Conservation (phyloP, 2,329 filamentous ascomycete species). For the Trichoderma gracile region DNA sequence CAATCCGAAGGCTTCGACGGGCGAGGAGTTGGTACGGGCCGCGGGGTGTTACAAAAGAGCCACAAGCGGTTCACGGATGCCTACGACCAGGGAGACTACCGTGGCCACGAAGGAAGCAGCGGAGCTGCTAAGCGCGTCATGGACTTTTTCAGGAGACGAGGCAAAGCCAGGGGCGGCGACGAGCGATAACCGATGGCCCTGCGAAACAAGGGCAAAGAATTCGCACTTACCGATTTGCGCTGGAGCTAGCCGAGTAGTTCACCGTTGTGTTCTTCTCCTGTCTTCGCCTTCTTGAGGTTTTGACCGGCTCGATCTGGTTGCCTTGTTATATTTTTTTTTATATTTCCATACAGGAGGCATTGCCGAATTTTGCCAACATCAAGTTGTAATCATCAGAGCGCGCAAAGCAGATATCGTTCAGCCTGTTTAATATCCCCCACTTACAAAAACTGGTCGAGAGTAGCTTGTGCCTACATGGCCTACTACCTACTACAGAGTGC, state of each 20-base stretch:
- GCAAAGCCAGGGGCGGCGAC: slow-evolving; percentile 68
- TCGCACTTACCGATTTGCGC: neutral
- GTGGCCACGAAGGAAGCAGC: slow-evolving; percentile 76
- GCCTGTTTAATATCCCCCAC: slow-evolving; percentile 20
- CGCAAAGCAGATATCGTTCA: slow-evolving; percentile 25
- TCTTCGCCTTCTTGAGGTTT: neutral
- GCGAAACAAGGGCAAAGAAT: neutral
- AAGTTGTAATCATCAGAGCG: slow-evolving; percentile 27
- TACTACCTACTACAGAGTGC: neutral
- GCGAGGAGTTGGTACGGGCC: slow-evolving; percentile 45
- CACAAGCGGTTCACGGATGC: slow-evolving; percentile 87
- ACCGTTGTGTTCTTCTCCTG: neutral
- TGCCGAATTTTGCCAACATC: slow-evolving; percentile 19
- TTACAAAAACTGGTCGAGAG: slow-evolving; percentile 5
- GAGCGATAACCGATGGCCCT: slow-evolving; percentile 41
- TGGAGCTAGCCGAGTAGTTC: neutral
- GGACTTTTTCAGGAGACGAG: slow-evolving; percentile 93
- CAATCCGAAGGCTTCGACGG: slow-evolving; percentile 48
- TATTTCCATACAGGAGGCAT: slow-evolving; percentile 11
- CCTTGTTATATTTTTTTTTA: slow-evolving; percentile 6
- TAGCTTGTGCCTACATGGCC: neutral
- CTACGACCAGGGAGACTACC: slow-evolving; percentile 72
- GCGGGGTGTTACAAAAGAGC: slow-evolving; percentile 74
- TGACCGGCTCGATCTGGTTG: slow-evolving; percentile 4
- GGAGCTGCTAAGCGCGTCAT: slow-evolving; percentile 90